Evolutionary conservation across 2,329 filamentous ascomycete genomes (phyloP).

Genomic region (Metarhizium humberi): DNA sequence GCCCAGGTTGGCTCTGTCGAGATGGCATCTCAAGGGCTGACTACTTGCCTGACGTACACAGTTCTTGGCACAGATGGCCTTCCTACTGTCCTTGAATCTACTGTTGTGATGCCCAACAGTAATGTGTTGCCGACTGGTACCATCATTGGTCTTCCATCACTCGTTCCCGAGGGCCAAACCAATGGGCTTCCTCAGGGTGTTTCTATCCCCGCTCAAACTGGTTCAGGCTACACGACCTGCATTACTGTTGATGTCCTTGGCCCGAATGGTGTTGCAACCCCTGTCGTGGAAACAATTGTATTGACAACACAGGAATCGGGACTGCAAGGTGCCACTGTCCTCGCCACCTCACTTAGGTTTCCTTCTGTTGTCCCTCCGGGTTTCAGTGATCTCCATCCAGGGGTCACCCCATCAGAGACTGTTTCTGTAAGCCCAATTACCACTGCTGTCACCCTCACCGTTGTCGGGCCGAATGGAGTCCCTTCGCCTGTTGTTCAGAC

Average conservation of each 20-base stretch:
- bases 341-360: constrained; percentile 9
- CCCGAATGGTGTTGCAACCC: constrained; percentile 20
- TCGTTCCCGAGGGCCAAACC: constrained; percentile 8
- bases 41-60: constrained; percentile 22
- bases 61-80: constrained; percentile 17
- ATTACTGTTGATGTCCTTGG: constrained; percentile 23
- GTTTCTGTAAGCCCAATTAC: constrained; percentile 13
- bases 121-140: constrained; percentile 11
- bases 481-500: constrained; percentile 22
- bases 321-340: constrained; percentile 6
- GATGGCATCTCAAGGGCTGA: constrained; percentile 8
- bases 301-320: constrained; percentile 8
- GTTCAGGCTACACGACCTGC: constrained; percentile 15
- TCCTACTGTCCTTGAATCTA: constrained; percentile 21
- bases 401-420: constrained; percentile 7
- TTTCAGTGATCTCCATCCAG: constrained; percentile 12
- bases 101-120: constrained; percentile 17
- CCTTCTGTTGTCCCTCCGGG: constrained; percentile 12
- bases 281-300: constrained; percentile 18
- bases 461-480: constrained; percentile 22
- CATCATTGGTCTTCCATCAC: constrained; percentile 9
- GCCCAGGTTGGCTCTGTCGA: background rate
- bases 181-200: constrained; percentile 11
- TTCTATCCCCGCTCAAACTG: constrained; percentile 8
- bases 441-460: constrained; percentile 19